Base-by-base conservation (phyloP, 148 eudicot species). In the Persicaria maculosa region DNA sequence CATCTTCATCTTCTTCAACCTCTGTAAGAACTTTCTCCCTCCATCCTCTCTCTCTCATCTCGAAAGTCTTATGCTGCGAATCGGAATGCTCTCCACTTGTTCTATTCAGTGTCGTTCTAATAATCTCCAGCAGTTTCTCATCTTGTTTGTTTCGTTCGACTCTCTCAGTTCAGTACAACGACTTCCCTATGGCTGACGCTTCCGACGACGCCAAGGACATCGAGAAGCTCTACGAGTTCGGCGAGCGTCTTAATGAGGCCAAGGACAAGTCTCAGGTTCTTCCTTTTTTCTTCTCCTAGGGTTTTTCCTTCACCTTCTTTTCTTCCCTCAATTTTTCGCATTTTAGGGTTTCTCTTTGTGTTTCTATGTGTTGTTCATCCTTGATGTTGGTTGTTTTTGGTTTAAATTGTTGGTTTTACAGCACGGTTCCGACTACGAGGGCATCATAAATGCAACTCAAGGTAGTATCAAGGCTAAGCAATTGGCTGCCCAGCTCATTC, bases 401-500 rank as follows among this genome's bases (percentile, higher is more conserved):
- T 5, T 36, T 2, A 45, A 2, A 5, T 20, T 5, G 9, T 59
- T 59, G 10, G 31, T 50, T 77, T 57, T 79, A 40, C 80, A 92
- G 96, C 79, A 87, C 70, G 87, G 76, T 43, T 83, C 83, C 45
- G 98, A 91, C 59, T 94, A 91, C 53, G 84, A 84, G 79, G 89
- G 83, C 68, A 94, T 94, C 19, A 87, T 92, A 19, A 76, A 79
- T 78, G 88, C 89, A 25, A 86, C 97, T 4, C 82, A 80, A 74
- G 88, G 96, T 69, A 87, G 88, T 79, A 72, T 88, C 12, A 94
- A 94, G 90, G 91, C 96, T 0, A 87, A 81, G 80, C 98, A 94
- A 70, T 80, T 94, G 79, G 87, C 97, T 67, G 98, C 98, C 3
- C 98, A 94, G 91, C 93, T 94, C 7, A 94, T 94, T 74, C 98